Evolutionary conservation across 2,329 filamentous ascomycete species (phyloP), one percentile per base, ranked within the genome.

Genomic region (Paraconiothyrium sp.): DNA sequence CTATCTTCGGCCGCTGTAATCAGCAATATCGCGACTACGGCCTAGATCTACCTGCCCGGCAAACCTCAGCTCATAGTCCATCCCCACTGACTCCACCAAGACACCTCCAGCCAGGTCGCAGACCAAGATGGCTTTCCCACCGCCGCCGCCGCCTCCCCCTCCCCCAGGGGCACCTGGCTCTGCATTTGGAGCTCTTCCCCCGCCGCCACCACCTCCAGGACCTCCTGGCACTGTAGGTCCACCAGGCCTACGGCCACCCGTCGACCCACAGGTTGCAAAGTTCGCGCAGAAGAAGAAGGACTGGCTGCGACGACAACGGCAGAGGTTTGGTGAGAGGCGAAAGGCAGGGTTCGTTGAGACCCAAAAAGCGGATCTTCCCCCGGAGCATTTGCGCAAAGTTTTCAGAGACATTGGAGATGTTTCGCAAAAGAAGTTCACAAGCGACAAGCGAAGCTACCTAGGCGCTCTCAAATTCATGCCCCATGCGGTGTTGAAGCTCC

Each of bases 381-480:
- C 95, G 0, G 95, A 98, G 84, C 95, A 99, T 87, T 78, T 99
- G 78, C 92, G 96, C 70, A 99, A 99, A 84, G 97, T 98, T 67
- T 94, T 99, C 62, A 93, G 92, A 79, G 95, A 99, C 80, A 99
- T 99, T 76, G 96, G 96, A 71, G 95, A 99, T 84, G 94, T 99
- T 54, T 98, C 94, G 57, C 96, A 99, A 81, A 98, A 97, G 84
- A 98, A 97, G 80, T 99, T 97, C 84, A 97, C 93, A 69, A 97
- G 91, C 76, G 95, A 99, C 83, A 99, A 99, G 86, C 89, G 95
- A 70, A 97, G 94, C 81, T 99, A 99, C 79, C 86, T 99, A 51
- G 96, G 96, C 65, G 95, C 96, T 37, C 82, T 99, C 66, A 99
- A 99, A 82, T 99, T 97, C 82, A 99, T 99, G 95, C 95, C 95